Evolutionary conservation across 345 rosid genomes (phyloP), one percentile per base, ranked within the genome.

Genomic region (Sonneratia alba): DNA sequence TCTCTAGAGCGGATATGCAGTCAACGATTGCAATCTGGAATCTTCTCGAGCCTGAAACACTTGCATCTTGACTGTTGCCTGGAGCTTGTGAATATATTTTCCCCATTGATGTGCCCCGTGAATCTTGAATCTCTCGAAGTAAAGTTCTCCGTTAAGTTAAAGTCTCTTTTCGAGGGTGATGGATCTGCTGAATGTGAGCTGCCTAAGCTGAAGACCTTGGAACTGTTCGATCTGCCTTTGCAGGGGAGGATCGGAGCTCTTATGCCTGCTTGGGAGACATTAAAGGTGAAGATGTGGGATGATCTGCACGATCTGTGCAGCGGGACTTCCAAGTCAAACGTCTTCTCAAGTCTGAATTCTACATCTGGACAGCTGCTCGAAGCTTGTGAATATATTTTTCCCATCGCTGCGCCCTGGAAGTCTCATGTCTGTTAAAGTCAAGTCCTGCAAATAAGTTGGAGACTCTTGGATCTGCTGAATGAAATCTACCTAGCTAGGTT

Each of bases 141-240:
- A 2, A 14, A 47, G 51, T 47, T 47, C 14, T 40, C 7, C 43
- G 5, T 4, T 40, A 83, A 74, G 7, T 55, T 86, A 64, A 74
- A 77, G 78, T 76, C 55, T 49, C 27, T 84, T 21, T 65, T 76
- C 37, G 49, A 57, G 24, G 15, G 21, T 61, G 61, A 7, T 43
- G 16, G 55, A 13, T 62, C 42, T 69, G 43, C 45, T 13, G 67
- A 42, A 1, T 49, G 72, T 36, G 37, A 51, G 75, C 3, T 80
- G 73, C 63, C 72, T 32, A 74, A 76, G 53, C 68, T 72, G 78
- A 70, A 75, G n/a, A 47, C 47, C 5, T 51, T 85, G 74, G 67
- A 74, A n/a, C 80, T 85, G 62, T 57, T 77, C 49, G 79, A 83
- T 55, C 78, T 86, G 73, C 85, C 89, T 63, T 76, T 69, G 74